phyloP scores from a whole-genome alignment of 345 rosid species.

The Salix suchowensis region DNA sequence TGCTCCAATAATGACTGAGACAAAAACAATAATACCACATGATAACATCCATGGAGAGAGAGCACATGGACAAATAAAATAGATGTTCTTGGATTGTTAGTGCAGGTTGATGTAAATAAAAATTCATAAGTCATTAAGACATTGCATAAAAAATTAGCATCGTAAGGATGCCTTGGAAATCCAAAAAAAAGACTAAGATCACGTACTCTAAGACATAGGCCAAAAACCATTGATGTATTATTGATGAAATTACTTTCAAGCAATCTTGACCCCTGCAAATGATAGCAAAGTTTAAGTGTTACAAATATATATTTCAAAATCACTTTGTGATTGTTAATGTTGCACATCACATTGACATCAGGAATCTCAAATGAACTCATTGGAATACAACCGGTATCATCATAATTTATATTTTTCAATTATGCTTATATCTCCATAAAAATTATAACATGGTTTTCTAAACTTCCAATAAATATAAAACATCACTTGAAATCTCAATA shows the following conservation, averaged over 20 bases:
- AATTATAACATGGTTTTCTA: neutral
- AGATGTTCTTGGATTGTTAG: neutral
- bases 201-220: slow-evolving; percentile 80
- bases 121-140: neutral
- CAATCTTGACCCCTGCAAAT: slow-evolving; percentile 78
- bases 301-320: neutral
- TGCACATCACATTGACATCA: neutral
- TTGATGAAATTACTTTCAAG: slow-evolving; percentile 91
- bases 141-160: neutral
- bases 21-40: slow-evolving; percentile 4
- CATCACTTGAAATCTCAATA: neutral
- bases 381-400: neutral
- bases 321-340: neutral
- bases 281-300: slow-evolving; percentile 9
- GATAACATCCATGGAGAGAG: slow-evolving; percentile 2
- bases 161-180: slow-evolving; percentile 11
- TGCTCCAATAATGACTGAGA: slow-evolving; percentile 77
- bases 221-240: slow-evolving; percentile 89
- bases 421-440: neutral
- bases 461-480: neutral
- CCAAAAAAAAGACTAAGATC: slow-evolving; percentile 11
- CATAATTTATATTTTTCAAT: neutral
- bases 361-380: neutral
- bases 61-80: neutral
- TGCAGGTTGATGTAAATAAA: neutral